These are phyloP conservation scores for Populus hybrid DNA, from an alignment of 441 rosid genomes.

Conservation along the genomic window DNA sequence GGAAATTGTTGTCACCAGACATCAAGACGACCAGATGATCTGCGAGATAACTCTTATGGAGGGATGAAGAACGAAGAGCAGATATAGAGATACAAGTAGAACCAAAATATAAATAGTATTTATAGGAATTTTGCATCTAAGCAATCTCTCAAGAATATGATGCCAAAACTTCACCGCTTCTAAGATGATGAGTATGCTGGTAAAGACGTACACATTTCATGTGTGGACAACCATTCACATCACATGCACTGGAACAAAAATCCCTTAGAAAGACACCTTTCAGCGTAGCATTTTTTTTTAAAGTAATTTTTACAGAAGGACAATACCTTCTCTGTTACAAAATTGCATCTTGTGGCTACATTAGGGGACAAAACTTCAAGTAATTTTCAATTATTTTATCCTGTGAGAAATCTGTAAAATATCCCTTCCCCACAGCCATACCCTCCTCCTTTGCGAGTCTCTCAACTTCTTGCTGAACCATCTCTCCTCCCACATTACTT, in stretches of 20 bases:
- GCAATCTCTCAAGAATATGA: not conserved
- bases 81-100: not conserved
- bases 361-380: conserved; percentile 24
- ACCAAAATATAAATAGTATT: not conserved
- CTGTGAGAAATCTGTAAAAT: conserved; percentile 66
- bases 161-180: not conserved
- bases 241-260: not conserved
- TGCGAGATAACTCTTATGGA: not conserved
- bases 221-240: not conserved
- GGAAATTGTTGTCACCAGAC: not conserved
- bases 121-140: not conserved
- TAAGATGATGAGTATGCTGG: not conserved
- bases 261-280: not conserved
- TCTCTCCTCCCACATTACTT: conserved; percentile 57
- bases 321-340: not conserved
- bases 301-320: not conserved
- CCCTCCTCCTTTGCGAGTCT: conserved; percentile 57
- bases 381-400: conserved; percentile 52
- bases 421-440: conserved; percentile 61
- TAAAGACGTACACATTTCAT: not conserved
- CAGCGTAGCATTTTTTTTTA: not conserved
- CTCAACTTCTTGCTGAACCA: conserved; percentile 70
- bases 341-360: conserved; percentile 9
- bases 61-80: not conserved
- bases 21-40: not conserved